phyloP scores from a whole-genome alignment of 805 yeast species.

The Priceomyces medius region DNA sequence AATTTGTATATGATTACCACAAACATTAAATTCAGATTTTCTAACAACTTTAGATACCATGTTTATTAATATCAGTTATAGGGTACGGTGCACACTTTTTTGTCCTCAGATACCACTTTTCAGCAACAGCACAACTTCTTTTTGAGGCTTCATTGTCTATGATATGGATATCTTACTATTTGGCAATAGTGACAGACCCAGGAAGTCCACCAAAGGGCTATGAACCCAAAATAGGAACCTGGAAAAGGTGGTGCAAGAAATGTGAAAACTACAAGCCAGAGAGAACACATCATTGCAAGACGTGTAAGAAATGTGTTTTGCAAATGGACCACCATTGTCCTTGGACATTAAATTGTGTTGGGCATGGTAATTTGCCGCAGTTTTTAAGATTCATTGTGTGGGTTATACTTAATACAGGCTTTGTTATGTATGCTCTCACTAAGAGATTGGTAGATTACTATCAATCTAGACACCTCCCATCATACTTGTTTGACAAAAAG shows the following conservation, averaged over 20 bases:
- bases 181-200: slow-evolving; percentile 67
- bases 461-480: slow-evolving; percentile 50
- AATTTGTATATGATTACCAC: too few relatives aligned
- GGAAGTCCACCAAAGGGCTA: slow-evolving; percentile 62
- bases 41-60: slow-evolving; percentile 56
- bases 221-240: slow-evolving; percentile 44
- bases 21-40: too few relatives aligned
- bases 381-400: slow-evolving; percentile 73
- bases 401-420: slow-evolving; percentile 54
- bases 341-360: slow-evolving; percentile 92
- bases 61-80: slow-evolving; percentile 50
- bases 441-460: slow-evolving; percentile 45
- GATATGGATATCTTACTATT: slow-evolving; percentile 71
- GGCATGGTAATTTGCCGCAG: slow-evolving; percentile 73
- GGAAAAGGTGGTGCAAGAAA: slow-evolving; percentile 72
- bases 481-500: slow-evolving; percentile 49
- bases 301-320: slow-evolving; percentile 72
- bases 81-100: slow-evolving; percentile 65
- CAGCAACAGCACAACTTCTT: slow-evolving; percentile 38
- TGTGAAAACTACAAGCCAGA: slow-evolving; percentile 77
- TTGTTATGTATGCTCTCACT: slow-evolving; percentile 43
- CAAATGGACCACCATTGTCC: slow-evolving; percentile 94
- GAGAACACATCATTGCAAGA: slow-evolving; percentile 81
- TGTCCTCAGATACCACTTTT: slow-evolving; percentile 47
- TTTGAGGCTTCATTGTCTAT: slow-evolving; percentile 49